These are phyloP conservation scores for Mycena sp. DNA, from an alignment of 1,284 basidiomycete genomes.

Conservation along the genomic window DNA sequence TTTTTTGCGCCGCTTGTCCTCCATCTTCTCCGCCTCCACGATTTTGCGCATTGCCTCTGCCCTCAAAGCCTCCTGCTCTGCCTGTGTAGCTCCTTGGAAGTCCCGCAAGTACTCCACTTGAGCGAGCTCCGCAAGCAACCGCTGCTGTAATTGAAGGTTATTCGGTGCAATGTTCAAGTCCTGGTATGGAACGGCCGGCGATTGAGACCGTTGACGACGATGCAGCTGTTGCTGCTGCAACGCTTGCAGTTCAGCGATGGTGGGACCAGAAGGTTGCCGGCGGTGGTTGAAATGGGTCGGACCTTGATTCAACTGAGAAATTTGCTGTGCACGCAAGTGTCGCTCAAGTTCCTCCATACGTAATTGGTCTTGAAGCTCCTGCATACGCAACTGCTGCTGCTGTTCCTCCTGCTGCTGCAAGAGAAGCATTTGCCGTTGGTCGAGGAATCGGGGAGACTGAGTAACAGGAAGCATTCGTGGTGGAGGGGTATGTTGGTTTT, in stretches of 20 bases:
- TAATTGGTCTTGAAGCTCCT: conserved; percentile 64
- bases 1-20: conserved; percentile 82
- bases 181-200: conserved; percentile 55
- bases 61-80: conserved; percentile 75
- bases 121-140: conserved; percentile 69
- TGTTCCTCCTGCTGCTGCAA: conserved; percentile 70
- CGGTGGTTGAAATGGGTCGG: conserved; percentile 48
- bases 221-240: conserved; percentile 49
- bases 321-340: conserved; percentile 59
- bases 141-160: conserved; percentile 76
- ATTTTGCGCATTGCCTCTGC: conserved; percentile 88
- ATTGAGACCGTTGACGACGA: conserved; percentile 55
- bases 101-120: conserved; percentile 73
- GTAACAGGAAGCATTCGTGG: conserved; percentile 76
- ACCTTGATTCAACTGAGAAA: conserved; percentile 59
- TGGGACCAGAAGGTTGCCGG: conserved; percentile 52
- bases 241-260: conserved; percentile 48
- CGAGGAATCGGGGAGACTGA: conserved; percentile 78
- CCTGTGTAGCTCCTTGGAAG: conserved; percentile 63
- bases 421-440: conserved; percentile 66
- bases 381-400: conserved; percentile 63
- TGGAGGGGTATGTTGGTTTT: conserved; percentile 64
- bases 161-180: conserved; percentile 56
- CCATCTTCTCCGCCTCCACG: conserved; percentile 86
- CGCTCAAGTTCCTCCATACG: conserved; percentile 70